Percentiles rank a stretch among this genome's conserved stretches.
Conservation (phyloP, 805 yeast genomes). For the Schizosaccharomyces octosporus region DNA sequence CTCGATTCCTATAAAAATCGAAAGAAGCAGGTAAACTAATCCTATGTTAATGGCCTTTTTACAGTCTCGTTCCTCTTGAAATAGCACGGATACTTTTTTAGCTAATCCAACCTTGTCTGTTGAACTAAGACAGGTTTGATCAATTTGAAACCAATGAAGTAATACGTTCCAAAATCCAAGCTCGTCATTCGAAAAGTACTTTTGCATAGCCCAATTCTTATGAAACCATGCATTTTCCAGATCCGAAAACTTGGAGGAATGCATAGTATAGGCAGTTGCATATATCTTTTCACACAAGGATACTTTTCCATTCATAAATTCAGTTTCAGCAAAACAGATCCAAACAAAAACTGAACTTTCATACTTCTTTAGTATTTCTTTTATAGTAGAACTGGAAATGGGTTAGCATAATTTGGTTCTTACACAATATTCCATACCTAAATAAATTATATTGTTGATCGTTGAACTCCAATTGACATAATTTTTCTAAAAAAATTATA, state of each 20-base stretch:
- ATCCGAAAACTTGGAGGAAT: background rate
- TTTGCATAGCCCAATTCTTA: background rate
- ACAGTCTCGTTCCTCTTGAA: too few species aligned
- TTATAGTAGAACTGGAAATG: background rate
- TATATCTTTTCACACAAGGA: background rate
- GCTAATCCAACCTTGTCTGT: too few species aligned
- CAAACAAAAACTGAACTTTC: background rate
- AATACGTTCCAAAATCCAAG: background rate
- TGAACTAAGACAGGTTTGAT: background rate
- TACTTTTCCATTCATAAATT: background rate
- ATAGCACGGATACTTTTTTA: too few species aligned
- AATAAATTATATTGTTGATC: too few species aligned
- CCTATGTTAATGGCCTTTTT: too few species aligned
- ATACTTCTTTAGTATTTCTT: background rate
- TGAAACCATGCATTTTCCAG: background rate
- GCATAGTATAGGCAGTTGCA: background rate
- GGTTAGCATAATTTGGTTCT: too few species aligned
- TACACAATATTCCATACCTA: too few species aligned
- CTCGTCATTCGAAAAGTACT: background rate
- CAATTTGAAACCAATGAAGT: background rate
- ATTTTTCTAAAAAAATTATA: background rate
- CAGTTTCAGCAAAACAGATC: background rate
- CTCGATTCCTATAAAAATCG: too few species aligned
- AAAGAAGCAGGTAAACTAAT: too few species aligned
- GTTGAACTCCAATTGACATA: too few species aligned